Percentiles rank a stretch among this genome's conserved stretches.
Evolutionary conservation across 2,329 filamentous ascomycete species (phyloP).

Genomic region (Curvularia verruculosa): DNA sequence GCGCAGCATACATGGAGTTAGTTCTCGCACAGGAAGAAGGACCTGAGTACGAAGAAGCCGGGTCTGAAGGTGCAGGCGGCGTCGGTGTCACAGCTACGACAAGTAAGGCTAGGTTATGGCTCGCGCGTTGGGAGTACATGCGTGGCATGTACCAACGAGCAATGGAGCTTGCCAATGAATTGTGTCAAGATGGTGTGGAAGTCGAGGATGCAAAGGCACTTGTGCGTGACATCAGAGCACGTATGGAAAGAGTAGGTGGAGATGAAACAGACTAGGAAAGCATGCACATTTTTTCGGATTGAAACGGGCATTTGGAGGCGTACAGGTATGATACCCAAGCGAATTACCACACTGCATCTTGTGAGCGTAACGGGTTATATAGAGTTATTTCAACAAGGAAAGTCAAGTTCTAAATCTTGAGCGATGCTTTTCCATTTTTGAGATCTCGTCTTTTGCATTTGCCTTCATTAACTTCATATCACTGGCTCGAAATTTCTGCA

Average conservation of each 20-base stretch:
- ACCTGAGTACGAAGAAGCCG: slow-evolving; percentile 47
- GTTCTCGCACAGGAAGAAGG: slow-evolving; percentile 92
- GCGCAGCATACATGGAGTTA: slow-evolving; percentile 93
- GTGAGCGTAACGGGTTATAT: not conserved
- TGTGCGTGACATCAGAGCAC: slow-evolving; percentile 81
- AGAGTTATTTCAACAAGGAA: not conserved
- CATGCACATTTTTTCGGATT: not conserved
- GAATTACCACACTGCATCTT: not conserved
- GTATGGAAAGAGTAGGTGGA: slow-evolving; percentile 62
- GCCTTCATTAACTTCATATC: too few relatives aligned
- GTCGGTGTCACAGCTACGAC: slow-evolving; percentile 91
- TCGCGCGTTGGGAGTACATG: slow-evolving; percentile 80
- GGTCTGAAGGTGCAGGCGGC: slow-evolving; percentile 58
- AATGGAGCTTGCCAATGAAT: slow-evolving; percentile 81
- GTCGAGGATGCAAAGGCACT: slow-evolving; percentile 96
- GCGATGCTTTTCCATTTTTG: too few relatives aligned
- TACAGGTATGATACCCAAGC: slow-evolving; percentile 19
- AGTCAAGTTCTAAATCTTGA: not conserved
- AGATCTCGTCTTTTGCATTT: too few relatives aligned
- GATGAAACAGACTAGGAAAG: slow-evolving; percentile 17
- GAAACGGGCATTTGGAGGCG: slow-evolving; percentile 14
- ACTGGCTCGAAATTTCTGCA: too few relatives aligned
- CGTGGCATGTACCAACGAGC: slow-evolving; percentile 76
- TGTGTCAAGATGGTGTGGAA: slow-evolving; percentile 94
- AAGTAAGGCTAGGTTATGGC: slow-evolving; percentile 90